Evolutionary conservation across 331 rosid species (phyloP).

Genomic region (Acacia concinna): DNA sequence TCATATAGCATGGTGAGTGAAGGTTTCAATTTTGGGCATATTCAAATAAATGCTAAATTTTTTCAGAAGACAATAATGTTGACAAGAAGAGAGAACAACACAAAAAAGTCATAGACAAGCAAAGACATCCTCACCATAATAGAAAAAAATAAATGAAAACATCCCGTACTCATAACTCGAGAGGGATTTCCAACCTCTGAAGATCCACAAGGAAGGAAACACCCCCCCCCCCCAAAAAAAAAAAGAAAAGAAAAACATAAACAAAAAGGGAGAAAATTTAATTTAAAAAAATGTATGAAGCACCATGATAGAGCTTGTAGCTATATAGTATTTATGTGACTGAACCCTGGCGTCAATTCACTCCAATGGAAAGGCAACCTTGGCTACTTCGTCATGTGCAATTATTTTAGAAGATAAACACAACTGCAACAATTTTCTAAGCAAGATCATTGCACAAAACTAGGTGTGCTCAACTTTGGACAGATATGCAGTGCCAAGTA

Average conservation of each 20-base stretch:
- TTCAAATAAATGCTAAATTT: neutral
- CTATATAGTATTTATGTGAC: neutral
- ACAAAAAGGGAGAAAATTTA: neutral
- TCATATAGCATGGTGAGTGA: neutral
- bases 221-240: neutral
- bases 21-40: neutral
- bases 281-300: neutral
- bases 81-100: neutral
- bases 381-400: neutral
- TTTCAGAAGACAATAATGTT: neutral
- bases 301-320: neutral
- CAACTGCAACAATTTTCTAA: conserved; percentile 1
- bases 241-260: too few relatives aligned
- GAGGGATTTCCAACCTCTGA: neutral
- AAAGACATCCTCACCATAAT: neutral
- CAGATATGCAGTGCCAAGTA: conserved; percentile 1
- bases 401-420: neutral
- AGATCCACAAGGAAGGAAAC: neutral
- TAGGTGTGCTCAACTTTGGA: conserved; percentile 1
- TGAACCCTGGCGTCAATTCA: neutral
- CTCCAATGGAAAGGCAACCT: neutral
- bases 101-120: neutral
- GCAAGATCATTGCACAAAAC: neutral
- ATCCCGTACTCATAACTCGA: neutral
- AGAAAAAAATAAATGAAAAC: neutral